phyloP scores from a whole-genome alignment of 2,329 filamentous ascomycete species.

The Colletotrichum agaves region DNA sequence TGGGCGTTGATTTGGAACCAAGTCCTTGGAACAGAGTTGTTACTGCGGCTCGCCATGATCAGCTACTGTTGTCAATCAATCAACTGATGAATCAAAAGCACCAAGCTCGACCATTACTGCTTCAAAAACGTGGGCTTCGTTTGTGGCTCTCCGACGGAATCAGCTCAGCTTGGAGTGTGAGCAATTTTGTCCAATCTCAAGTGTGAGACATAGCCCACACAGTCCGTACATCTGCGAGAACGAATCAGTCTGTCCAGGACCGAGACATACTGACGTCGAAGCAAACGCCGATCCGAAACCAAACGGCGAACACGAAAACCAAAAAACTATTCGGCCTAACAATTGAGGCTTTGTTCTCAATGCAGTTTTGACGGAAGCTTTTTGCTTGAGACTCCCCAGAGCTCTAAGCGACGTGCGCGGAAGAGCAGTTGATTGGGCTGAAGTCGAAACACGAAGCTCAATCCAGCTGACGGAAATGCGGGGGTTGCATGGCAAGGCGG shows the following conservation, averaged over 20 bases:
- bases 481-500: slow-evolving; percentile 31
- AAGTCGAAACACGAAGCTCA: slow-evolving; percentile 17
- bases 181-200: background rate
- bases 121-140: background rate
- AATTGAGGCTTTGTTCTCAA: background rate
- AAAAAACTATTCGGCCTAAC: no score
- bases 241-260: slow-evolving; percentile 11
- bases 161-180: background rate
- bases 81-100: background rate
- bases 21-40: background rate
- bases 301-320: background rate
- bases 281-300: slow-evolving; percentile 25
- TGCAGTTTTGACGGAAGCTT: background rate
- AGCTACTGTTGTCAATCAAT: background rate
- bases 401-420: background rate
- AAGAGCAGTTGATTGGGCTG: slow-evolving; percentile 3
- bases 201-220: background rate
- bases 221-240: background rate
- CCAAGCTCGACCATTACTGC: no score
- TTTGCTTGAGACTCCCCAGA: slow-evolving; percentile 12
- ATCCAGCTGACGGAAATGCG: slow-evolving; percentile 13
- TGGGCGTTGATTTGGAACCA: background rate
- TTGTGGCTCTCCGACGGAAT: background rate
- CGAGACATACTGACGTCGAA: slow-evolving; percentile 26
- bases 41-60: background rate